Percentiles rank a stretch among this genome's conserved stretches.
Evolutionary conservation across 495 filamentous ascomycete species (phyloP).

Genomic region (Aspergillus heteromorphus): DNA sequence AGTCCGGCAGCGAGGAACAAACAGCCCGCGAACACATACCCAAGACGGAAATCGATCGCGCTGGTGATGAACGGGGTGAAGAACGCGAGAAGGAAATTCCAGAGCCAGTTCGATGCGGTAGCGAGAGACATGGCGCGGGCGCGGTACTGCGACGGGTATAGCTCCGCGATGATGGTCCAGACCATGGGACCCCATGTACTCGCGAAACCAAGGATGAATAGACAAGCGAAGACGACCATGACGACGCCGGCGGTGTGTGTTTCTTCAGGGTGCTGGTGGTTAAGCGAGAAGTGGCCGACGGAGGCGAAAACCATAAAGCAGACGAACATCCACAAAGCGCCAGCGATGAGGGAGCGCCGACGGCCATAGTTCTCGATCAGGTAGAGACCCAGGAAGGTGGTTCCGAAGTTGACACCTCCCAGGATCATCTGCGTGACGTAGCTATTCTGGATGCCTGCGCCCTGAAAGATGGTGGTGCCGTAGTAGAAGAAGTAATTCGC

Average conservation of each 20-base stretch:
- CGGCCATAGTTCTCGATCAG: slow-evolving; percentile 65
- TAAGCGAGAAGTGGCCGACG: slow-evolving; percentile 58
- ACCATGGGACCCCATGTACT: slow-evolving; percentile 79
- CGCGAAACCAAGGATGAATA: slow-evolving; percentile 31
- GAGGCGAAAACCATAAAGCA: slow-evolving; percentile 69
- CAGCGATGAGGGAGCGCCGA: slow-evolving; percentile 57
- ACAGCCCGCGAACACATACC: slow-evolving; percentile 73
- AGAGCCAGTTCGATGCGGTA: slow-evolving; percentile 79
- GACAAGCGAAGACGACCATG: slow-evolving; percentile 44
- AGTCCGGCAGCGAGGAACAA: slow-evolving; percentile 59
- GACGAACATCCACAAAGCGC: slow-evolving; percentile 63
- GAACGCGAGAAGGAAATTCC: slow-evolving; percentile 80
- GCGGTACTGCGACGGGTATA: slow-evolving; percentile 71
- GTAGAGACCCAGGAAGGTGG: slow-evolving; percentile 64
- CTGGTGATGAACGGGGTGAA: slow-evolving; percentile 71
- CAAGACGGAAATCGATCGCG: slow-evolving; percentile 65
- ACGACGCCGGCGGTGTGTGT: slow-evolving; percentile 27
- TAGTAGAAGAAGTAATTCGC: slow-evolving; percentile 71
- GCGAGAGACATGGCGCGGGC: slow-evolving; percentile 68
- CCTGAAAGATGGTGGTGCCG: slow-evolving; percentile 63
- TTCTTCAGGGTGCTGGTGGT: slow-evolving; percentile 34
- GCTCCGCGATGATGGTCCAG: slow-evolving; percentile 74
- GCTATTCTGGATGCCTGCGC: slow-evolving; percentile 59
- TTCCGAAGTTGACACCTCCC: slow-evolving; percentile 64
- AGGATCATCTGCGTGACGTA: slow-evolving; percentile 71